A percentile compares a stretch with the other conserved stretches of the same genome.
phyloP scores from a whole-genome alignment of 768 basidiomycete species.

The Daedaleopsis sinensis region DNA sequence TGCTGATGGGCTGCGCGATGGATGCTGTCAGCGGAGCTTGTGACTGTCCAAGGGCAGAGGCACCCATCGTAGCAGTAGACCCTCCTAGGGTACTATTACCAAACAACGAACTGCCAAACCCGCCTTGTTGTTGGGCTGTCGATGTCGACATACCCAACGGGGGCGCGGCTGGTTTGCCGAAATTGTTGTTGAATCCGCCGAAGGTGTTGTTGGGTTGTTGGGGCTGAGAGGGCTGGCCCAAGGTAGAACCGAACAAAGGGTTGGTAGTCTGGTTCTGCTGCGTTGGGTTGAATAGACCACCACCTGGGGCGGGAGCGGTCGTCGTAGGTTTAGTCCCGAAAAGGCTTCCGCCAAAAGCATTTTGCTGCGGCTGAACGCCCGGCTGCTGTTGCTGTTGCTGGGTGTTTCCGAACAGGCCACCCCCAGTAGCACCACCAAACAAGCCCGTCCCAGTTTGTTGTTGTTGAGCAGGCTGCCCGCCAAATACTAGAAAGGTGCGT shows the following conservation, averaged over 20 bases:
- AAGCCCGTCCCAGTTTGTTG: slow-evolving; percentile 35
- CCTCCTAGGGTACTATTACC: slow-evolving; percentile 34
- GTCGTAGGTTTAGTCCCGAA: slow-evolving; percentile 19
- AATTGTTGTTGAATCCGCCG: slow-evolving; percentile 44
- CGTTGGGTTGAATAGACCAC: slow-evolving; percentile 27
- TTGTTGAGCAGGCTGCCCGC: slow-evolving; percentile 15
- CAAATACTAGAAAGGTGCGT: slow-evolving; percentile 22
- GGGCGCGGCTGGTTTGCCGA: slow-evolving; percentile 55
- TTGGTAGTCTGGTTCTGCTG: slow-evolving; percentile 31
- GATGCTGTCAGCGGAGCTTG: slow-evolving; percentile 74
- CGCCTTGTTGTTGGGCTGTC: slow-evolving; percentile 38
- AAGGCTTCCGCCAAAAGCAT: slow-evolving; percentile 7
- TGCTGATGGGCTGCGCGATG: slow-evolving; percentile 82
- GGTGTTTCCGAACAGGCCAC: slow-evolving; percentile 26
- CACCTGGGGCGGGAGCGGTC: slow-evolving; percentile 39
- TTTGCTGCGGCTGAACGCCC: slow-evolving; percentile 21
- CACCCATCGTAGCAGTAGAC: slow-evolving; percentile 38
- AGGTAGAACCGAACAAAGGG: slow-evolving; percentile 53
- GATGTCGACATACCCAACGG: slow-evolving; percentile 48
- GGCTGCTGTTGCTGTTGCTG: slow-evolving; percentile 17
- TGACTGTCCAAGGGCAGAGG: slow-evolving; percentile 41
- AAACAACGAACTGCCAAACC: slow-evolving; percentile 35
- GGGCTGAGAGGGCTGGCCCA: slow-evolving; percentile 45
- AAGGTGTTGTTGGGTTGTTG: slow-evolving; percentile 45
- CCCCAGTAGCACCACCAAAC: slow-evolving; percentile 39